These are phyloP conservation scores for Verticillium nubilum DNA, from an alignment of 2,329 filamentous ascomycete genomes.

Conservation along the genomic window DNA sequence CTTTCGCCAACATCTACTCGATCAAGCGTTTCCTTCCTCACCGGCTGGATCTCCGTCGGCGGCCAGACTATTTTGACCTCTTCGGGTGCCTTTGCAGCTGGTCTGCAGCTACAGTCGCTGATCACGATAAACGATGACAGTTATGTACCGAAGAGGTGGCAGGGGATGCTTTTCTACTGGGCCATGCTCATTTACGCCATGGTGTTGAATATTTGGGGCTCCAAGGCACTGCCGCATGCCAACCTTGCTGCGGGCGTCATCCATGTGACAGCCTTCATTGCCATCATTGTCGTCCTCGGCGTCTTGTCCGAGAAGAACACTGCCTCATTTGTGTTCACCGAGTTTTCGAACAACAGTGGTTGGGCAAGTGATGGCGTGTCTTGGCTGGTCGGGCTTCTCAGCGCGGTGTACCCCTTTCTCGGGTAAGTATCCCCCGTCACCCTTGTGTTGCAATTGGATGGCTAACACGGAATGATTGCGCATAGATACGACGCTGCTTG, in stretches of 20 bases:
- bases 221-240: constrained; percentile 26
- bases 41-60: constrained; percentile 39
- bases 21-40: constrained; percentile 31
- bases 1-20: constrained; percentile 25
- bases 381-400: constrained; percentile 25
- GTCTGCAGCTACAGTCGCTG: constrained; percentile 35
- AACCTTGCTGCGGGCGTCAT: constrained; percentile 23
- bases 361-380: constrained; percentile 24
- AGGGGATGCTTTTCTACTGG: constrained; percentile 43
- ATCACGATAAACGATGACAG: constrained; percentile 34
- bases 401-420: constrained; percentile 25
- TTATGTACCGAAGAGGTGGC: constrained; percentile 35
- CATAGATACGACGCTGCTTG: constrained; percentile 26
- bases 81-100: constrained; percentile 39
- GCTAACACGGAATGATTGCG: background rate
- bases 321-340: constrained; percentile 22
- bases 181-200: constrained; percentile 30
- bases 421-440: too few relatives aligned
- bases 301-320: constrained; percentile 24
- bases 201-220: constrained; percentile 35
- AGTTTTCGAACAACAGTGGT: constrained; percentile 24
- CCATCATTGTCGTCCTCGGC: constrained; percentile 20
- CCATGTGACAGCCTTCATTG: constrained; percentile 20
- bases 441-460: too few relatives aligned
- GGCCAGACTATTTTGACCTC: constrained; percentile 40